These are phyloP conservation scores for Schizochytrium sp. DNA, from an alignment of 108 stramenopile genomes.

Conservation along the genomic window DNA sequence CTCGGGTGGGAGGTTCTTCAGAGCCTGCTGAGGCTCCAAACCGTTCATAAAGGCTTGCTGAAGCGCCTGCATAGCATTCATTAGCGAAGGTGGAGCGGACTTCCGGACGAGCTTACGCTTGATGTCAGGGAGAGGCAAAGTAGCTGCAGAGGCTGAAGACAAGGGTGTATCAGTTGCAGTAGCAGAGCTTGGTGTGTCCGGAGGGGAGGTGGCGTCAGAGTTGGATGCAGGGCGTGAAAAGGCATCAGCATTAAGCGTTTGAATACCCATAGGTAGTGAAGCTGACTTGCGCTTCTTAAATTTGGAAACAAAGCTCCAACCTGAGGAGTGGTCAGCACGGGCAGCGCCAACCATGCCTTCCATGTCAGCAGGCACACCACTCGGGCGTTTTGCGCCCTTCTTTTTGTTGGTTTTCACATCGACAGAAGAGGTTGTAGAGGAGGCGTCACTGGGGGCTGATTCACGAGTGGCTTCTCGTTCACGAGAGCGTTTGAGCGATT, in stretches of 20 bases:
- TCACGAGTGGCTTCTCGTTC: slow-evolving; percentile 11
- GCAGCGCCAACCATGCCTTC: slow-evolving; percentile 24
- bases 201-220: neutral
- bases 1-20: neutral
- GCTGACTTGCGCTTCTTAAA: slow-evolving; percentile 37
- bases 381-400: slow-evolving; percentile 35
- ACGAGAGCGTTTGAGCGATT: slow-evolving; percentile 64
- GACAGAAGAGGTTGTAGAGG: neutral
- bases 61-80: neutral
- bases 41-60: neutral
- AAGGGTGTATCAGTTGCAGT: neutral
- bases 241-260: neutral
- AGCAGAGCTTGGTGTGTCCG: neutral
- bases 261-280: neutral
- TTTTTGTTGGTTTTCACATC: neutral
- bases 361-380: slow-evolving; percentile 33
- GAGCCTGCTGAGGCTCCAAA: neutral
- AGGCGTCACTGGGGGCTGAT: neutral
- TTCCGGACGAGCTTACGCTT: neutral
- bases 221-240: too few relatives aligned
- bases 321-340: neutral
- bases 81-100: slow-evolving; percentile 6
- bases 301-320: slow-evolving; percentile 35
- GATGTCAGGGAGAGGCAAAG: neutral
- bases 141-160: neutral